A percentile compares a stretch with the other conserved stretches of the same genome.
Conservation (phyloP, 306 rosid genomes). For the Dalbergia cultrata region DNA sequence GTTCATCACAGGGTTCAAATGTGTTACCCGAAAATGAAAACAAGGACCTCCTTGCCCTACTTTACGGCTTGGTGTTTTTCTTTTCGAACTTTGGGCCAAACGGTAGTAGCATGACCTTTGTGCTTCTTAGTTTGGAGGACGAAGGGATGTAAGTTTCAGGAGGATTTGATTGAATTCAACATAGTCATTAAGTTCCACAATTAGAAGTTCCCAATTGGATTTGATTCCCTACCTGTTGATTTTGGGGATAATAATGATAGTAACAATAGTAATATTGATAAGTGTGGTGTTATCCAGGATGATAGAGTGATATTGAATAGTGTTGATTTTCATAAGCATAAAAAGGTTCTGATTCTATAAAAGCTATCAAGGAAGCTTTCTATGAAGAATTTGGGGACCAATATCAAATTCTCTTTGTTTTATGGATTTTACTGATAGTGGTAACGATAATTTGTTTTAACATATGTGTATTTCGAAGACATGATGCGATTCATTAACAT, state of each 20-base stretch:
- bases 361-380: conserved; percentile 90
- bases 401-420: conserved; percentile 72
- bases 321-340: conserved; percentile 53
- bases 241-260: conserved; percentile 38
- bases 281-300: conserved; percentile 38
- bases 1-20: no score
- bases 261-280: conserved; percentile 2
- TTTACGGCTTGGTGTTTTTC: no score
- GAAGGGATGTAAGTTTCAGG: conserved; percentile 50
- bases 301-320: conserved; percentile 54
- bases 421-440: no score
- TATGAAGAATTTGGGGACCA: conserved; percentile 79
- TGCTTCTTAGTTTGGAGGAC: conserved; percentile 38
- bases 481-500: no score
- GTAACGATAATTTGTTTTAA: no score
- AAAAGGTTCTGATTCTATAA: conserved; percentile 90
- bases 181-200: conserved; percentile 64
- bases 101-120: no score
- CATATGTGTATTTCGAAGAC: no score
- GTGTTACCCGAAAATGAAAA: no score
- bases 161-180: conserved; percentile 60
- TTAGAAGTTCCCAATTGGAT: conserved; percentile 72
- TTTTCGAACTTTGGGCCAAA: no score
- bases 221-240: conserved; percentile 62
- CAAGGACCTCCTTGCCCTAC: no score